A percentile compares a stretch with the other conserved stretches of the same genome.
These are phyloP conservation scores for Diaporthe citrichinensis DNA, from an alignment of 2,329 filamentous ascomycete genomes.

Conservation along the genomic window DNA sequence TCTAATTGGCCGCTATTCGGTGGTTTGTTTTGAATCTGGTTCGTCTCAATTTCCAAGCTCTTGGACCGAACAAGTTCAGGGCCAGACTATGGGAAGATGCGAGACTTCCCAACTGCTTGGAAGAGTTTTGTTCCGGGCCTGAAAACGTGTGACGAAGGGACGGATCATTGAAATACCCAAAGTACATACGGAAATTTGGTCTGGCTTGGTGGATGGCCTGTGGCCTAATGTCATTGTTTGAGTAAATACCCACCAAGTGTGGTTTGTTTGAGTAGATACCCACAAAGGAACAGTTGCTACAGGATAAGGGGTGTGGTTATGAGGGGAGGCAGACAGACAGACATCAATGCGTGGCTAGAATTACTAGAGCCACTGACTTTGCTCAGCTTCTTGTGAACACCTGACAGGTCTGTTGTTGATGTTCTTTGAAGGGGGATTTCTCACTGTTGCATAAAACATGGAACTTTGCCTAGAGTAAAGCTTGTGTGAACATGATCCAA, in stretches of 20 bases:
- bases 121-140: background rate
- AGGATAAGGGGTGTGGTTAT: background rate
- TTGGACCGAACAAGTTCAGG: background rate
- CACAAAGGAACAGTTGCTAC: background rate
- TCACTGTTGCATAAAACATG: background rate
- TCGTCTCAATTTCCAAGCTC: background rate
- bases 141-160: background rate
- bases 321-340: background rate
- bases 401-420: background rate
- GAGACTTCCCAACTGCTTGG: background rate
- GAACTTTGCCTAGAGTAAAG: background rate
- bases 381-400: background rate
- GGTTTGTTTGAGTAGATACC: conserved; percentile 34
- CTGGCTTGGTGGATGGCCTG: background rate
- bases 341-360: background rate
- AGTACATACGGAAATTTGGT: background rate
- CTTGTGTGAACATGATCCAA: background rate
- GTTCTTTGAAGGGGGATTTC: background rate
- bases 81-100: background rate
- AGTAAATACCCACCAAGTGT: background rate
- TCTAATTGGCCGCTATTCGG: background rate
- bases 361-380: background rate
- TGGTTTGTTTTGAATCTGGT: background rate
- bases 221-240: background rate
- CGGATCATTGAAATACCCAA: background rate